Evolutionary conservation across 306 rosid species (phyloP).

Genomic region (Lathyrus tuberosus): DNA sequence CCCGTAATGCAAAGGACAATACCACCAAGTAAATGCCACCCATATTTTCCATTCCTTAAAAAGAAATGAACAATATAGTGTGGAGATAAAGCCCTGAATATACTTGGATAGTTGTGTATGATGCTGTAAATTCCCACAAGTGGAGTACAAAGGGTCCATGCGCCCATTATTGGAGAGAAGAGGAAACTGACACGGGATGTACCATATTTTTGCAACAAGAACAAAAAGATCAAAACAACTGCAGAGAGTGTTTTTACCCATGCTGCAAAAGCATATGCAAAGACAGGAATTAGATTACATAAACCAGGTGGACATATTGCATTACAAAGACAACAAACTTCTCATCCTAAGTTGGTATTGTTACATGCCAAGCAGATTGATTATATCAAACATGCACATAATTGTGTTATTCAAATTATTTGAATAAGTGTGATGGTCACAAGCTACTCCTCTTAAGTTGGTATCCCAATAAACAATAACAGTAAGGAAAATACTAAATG

Average conservation of each 20-base stretch:
- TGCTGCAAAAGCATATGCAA: slow-evolving; percentile 51
- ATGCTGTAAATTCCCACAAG: slow-evolving; percentile 81
- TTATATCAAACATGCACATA: neutral
- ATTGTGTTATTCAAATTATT: slow-evolving; percentile 16
- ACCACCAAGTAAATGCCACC: slow-evolving; percentile 81
- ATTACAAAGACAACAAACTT: slow-evolving; percentile 11
- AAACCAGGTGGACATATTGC: slow-evolving; percentile 12
- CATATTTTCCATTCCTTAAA: slow-evolving; percentile 68
- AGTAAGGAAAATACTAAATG: neutral
- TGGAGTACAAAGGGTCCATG: slow-evolving; percentile 76
- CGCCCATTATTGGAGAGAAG: slow-evolving; percentile 82
- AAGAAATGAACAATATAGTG: slow-evolving; percentile 73
- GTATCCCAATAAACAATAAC: neutral
- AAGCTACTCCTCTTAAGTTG: slow-evolving; percentile 24
- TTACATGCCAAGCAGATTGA: neutral
- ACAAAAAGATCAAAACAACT: slow-evolving; percentile 55
- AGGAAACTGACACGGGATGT: slow-evolving; percentile 85
- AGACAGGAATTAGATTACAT: slow-evolving; percentile 5
- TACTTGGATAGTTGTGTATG: slow-evolving; percentile 61
- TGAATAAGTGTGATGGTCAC: slow-evolving; percentile 15
- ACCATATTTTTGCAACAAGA: slow-evolving; percentile 76
- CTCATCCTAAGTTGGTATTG: neutral
- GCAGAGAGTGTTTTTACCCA: slow-evolving; percentile 70
- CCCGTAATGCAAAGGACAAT: slow-evolving; percentile 88
- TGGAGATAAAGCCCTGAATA: slow-evolving; percentile 78